Evolutionary conservation across 192 early-diverging fungal species (phyloP), one percentile per base, ranked within the genome.

Genomic region (Backusella morwellensis): DNA sequence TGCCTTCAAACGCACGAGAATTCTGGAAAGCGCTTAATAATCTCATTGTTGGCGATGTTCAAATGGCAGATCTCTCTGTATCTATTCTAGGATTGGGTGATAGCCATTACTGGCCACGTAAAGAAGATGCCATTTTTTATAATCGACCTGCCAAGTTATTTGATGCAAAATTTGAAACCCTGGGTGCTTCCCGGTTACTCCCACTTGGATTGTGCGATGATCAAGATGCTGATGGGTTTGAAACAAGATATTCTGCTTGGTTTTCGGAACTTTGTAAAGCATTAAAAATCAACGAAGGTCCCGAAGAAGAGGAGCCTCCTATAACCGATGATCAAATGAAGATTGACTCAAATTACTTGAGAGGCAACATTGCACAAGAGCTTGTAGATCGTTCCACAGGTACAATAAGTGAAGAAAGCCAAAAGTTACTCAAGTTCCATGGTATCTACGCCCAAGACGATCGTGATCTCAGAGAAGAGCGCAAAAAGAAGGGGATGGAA

Each of bases 401-500:
- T 42, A 88, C 88, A 6, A 85, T 98, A 34, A 86, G 87, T 77
- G 97, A 98, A 86, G 90, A 86, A 80, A 94, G 97, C 81, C 91
- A 90, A 79, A 96, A 96, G 87, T 77, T 98, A 73, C 90, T 92
- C 70, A 98, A 98, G 84, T 97, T 97, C 88, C 97, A 98, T 85
- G 97, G 97, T 78, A 95, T 92, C 29, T 98, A 98, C 87, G 90
- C 91, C 87, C 97, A 98, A 82, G 97, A 98, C 79, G 97, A 98
- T 85, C 93, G 96, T 77, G 97, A 98, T 84, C 79, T 97, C 50
- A 91, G 97, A 56, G 92, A 94, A 35, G 91, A 91, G 76, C 90
- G 96, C 26, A 86, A 92, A 78, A 87, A 91, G 73, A 91, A 93
- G 75, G 95, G 95, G 71, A 79, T 95, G n/a, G 97, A 98, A 89